Conservation (phyloP, 306 rosid genomes). For the Prunus dulcis region DNA sequence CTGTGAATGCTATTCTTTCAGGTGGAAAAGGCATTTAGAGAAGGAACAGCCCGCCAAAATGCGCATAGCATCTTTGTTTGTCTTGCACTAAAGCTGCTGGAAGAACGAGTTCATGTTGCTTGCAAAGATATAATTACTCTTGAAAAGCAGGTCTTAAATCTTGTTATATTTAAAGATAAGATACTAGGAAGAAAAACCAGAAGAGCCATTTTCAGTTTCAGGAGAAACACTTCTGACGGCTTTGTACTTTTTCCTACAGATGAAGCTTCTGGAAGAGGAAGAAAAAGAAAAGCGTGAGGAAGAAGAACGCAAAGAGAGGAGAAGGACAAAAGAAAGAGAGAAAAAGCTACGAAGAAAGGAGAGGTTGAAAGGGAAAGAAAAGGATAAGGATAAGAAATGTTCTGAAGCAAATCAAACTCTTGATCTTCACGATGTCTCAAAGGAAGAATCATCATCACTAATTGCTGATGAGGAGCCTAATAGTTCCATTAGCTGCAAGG, state of each 20-base stretch:
- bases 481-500: constrained; percentile 40
- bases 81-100: constrained; percentile 90
- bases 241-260: constrained; percentile 46
- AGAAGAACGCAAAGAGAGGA: constrained; percentile 97
- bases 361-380: constrained; percentile 90
- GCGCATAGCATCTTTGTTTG: constrained; percentile 98
- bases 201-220: constrained; percentile 8
- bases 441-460: constrained; percentile 54
- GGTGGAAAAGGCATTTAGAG: constrained; percentile 99
- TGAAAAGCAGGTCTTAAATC: constrained; percentile 84
- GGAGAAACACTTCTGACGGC: constrained; percentile 24
- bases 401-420: constrained; percentile 43
- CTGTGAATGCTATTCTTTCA: constrained; percentile 37
- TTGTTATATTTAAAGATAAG: constrained; percentile 24
- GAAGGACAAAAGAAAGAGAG: constrained; percentile 87
- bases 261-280: constrained; percentile 99
- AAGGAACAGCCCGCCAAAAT: constrained; percentile 99
- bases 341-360: constrained; percentile 92
- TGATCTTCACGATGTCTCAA: constrained; percentile 49
- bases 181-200: constrained; percentile 2
- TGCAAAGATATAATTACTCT: constrained; percentile 95
- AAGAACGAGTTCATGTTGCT: constrained; percentile 94
- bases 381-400: constrained; percentile 56
- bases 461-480: constrained; percentile 57
- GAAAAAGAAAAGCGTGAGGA: constrained; percentile 98